phyloP scores from a whole-genome alignment of 345 rosid genomes.

The Brassica nigra region DNA sequence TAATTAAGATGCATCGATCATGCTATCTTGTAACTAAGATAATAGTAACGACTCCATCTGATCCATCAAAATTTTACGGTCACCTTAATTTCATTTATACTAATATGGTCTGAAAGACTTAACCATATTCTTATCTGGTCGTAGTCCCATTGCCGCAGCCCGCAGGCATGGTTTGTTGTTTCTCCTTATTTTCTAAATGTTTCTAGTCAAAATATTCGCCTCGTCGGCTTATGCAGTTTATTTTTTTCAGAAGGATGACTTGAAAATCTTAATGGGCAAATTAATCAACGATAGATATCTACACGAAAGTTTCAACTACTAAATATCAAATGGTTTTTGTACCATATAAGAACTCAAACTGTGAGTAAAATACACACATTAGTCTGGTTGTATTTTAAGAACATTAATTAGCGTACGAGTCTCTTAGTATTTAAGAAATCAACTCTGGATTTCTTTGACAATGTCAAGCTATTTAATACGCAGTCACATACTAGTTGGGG shows the following conservation, averaged over 20 bases:
- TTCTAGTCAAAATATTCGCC: conserved; percentile 6
- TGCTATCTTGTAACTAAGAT: conserved; percentile 9
- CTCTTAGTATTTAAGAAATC: not conserved
- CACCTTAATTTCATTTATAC: not conserved
- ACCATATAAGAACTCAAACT: not conserved
- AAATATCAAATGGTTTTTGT: not conserved
- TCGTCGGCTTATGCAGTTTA: conserved; percentile 5
- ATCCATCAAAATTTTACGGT: not conserved
- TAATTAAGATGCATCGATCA: not conserved
- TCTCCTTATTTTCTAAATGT: not conserved
- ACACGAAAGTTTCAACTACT: not conserved
- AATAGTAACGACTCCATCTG: not conserved
- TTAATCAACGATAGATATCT: not conserved
- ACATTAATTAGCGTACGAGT: not conserved
- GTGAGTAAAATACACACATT: not conserved
- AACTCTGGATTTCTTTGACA: not conserved
- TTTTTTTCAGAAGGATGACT: not conserved
- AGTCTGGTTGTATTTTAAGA: not conserved
- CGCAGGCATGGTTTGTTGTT: not conserved
- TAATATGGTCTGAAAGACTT: not conserved
- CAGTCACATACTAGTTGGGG: not conserved
- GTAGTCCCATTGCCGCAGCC: not conserved
- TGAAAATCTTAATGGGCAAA: not conserved
- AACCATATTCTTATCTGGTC: not conserved
- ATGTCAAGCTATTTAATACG: not conserved